Conservation (phyloP, 768 basidiomycete genomes). For the Xerocomus spinulosus region DNA sequence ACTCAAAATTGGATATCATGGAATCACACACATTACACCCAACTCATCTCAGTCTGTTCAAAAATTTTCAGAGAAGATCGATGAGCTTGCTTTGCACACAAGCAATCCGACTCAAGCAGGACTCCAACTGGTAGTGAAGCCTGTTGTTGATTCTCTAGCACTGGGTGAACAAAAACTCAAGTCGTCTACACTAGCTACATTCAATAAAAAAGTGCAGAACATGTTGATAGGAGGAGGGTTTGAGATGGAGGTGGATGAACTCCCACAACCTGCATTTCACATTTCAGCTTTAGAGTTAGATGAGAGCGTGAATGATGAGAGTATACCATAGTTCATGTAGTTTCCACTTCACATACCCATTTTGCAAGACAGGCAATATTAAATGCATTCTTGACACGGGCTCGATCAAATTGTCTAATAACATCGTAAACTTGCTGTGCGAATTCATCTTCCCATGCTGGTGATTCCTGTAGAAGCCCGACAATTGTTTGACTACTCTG, state of each 20-base stretch:
- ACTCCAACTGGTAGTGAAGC: conserved; percentile 2
- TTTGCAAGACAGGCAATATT: too few species aligned
- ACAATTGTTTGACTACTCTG: too few species aligned
- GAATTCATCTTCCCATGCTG: too few species aligned
- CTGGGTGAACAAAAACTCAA: conserved; percentile 20
- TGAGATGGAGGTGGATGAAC: conserved; percentile 23
- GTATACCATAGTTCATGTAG: too few species aligned
- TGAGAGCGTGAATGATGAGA: not conserved
- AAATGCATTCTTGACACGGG: too few species aligned
- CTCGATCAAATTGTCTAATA: too few species aligned
- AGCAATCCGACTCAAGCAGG: not conserved
- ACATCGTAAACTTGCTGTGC: too few species aligned
- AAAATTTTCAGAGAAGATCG: not conserved
- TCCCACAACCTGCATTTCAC: conserved; percentile 3
- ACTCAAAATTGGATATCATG: conserved; percentile 23
- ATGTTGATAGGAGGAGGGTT: conserved; percentile 8
- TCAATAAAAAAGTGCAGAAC: conserved; percentile 31
- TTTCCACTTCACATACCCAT: too few species aligned
- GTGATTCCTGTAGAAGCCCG: too few species aligned
- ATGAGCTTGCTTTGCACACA: conserved; percentile 9
- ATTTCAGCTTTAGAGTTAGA: not conserved
- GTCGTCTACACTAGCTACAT: conserved; percentile 25
- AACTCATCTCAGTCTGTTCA: conserved; percentile 15
- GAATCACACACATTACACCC: conserved; percentile 20
- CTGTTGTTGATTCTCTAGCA: conserved; percentile 10